Evolutionary conservation across 208 protist species (phyloP).

Genomic region (Naegleria lovaniensis): DNA sequence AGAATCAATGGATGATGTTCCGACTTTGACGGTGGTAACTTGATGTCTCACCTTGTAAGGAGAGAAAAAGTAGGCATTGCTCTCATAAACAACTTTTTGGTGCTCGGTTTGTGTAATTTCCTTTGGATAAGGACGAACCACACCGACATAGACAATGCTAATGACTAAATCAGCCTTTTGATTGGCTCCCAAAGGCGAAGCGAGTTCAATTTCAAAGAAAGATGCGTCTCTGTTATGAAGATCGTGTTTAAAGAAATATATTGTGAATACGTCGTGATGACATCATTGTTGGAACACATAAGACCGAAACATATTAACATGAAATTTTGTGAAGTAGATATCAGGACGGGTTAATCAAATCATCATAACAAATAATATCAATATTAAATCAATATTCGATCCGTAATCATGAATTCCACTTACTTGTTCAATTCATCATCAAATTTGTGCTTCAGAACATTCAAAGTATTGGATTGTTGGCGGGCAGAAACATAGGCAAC

Average conservation of each 20-base stretch:
- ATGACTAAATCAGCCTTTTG: background rate
- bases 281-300: background rate
- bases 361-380: no score
- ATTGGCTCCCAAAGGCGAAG: background rate
- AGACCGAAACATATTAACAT: background rate
- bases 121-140: background rate
- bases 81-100: slow-evolving; percentile 33
- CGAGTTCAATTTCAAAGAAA: slow-evolving; percentile 6
- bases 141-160: background rate
- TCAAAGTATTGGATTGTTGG: background rate
- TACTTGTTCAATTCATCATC: background rate
- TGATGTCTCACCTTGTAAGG: slow-evolving; percentile 25
- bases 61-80: slow-evolving; percentile 35
- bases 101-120: slow-evolving; percentile 32
- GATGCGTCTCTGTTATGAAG: background rate
- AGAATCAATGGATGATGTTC: slow-evolving; percentile 19
- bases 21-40: slow-evolving; percentile 29
- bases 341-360: no score
- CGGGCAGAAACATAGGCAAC: background rate
- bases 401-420: background rate
- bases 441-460: background rate
- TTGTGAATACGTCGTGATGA: background rate
- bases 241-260: no score
- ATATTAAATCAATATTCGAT: no score
- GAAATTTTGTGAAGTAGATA: background rate